Evolutionary conservation across 2,329 filamentous ascomycete species (phyloP).

Genomic region (Ciborinia camelliae): DNA sequence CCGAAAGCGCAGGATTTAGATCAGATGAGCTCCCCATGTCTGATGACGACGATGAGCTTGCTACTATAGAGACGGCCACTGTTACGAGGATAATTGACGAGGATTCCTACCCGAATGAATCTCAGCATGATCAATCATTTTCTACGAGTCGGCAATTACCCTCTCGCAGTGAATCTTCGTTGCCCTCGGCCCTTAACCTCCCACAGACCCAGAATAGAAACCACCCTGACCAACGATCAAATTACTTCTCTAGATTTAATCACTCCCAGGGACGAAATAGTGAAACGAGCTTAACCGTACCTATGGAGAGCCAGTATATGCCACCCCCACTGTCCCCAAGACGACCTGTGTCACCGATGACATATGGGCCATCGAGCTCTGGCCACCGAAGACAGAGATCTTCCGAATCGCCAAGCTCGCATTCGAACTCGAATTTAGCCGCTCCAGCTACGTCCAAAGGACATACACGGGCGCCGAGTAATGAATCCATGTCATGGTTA

Average conservation of each 20-base stretch:
- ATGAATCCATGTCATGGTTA: constrained; percentile 87
- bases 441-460: constrained; percentile 37
- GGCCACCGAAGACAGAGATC: constrained; percentile 33
- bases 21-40: constrained; percentile 38
- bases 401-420: neutral
- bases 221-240: constrained; percentile 28
- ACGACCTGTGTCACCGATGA: constrained; percentile 50
- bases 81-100: constrained; percentile 50
- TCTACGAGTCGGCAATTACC: constrained; percentile 33
- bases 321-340: constrained; percentile 69
- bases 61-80: constrained; percentile 51
- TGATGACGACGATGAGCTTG: constrained; percentile 44
- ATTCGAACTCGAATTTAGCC: constrained; percentile 22
- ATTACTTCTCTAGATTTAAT: constrained; percentile 9
- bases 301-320: constrained; percentile 59
- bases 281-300: constrained; percentile 43
- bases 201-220: constrained; percentile 35
- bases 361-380: constrained; percentile 35
- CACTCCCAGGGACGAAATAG: constrained; percentile 8
- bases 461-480: constrained; percentile 60
- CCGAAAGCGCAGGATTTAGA: constrained; percentile 59
- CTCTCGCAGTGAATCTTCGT: constrained; percentile 37
- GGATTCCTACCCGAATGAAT: constrained; percentile 28
- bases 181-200: constrained; percentile 35
- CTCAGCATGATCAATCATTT: constrained; percentile 29